Evolutionary conservation across 169 alveolate species (phyloP), one percentile per base, ranked within the genome.

Genomic region (Cryptosporidium tyzzeri): DNA sequence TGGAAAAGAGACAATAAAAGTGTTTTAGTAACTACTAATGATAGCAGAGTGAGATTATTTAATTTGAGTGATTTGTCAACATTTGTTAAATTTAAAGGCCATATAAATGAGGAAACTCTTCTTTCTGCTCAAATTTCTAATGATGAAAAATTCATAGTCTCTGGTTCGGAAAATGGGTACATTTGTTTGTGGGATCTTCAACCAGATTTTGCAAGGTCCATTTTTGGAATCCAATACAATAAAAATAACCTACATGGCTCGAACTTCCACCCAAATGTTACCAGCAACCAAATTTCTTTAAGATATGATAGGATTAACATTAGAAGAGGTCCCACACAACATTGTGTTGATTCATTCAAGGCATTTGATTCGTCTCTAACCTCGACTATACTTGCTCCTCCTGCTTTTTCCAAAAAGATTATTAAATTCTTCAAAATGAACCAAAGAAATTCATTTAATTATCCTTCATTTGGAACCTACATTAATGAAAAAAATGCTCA

Each of bases 131-230:
- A 80, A 21, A 80, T 80, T 10, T 80, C 89, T n/a, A 80, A 62
- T 31, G 68, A 80, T 31, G 89, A 80, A n/a, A 65, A 65, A 10
- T 62, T 62, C 45, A 59, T 80, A 33, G 74, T 80, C 3, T 80
- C 75, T 35, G 89, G 89, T 6, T 80, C 89, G 9, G 89, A 80
- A 23, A 80, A 80, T 80, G 89, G 89, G 41, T 80, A 80, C 37
- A 80, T 80, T 39, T 80, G 89, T 41, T 8, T 65, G 29, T 80
- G 89, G 89, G 65, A 80, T 48, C 44, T 80, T 41, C 86, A 35
- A 26, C 29, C 29, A 6, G 86, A 73, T 31, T 53, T 29, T 26
- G 58, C 37, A 41, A 73, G 51, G 3, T 39, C 37, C 26, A 31
- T 65, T 31, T 33, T 37, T 14, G 44, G 71, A n/a, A 65, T 33